Conservation (phyloP, 495 filamentous ascomycete species). For the Talaromyces liani region DNA sequence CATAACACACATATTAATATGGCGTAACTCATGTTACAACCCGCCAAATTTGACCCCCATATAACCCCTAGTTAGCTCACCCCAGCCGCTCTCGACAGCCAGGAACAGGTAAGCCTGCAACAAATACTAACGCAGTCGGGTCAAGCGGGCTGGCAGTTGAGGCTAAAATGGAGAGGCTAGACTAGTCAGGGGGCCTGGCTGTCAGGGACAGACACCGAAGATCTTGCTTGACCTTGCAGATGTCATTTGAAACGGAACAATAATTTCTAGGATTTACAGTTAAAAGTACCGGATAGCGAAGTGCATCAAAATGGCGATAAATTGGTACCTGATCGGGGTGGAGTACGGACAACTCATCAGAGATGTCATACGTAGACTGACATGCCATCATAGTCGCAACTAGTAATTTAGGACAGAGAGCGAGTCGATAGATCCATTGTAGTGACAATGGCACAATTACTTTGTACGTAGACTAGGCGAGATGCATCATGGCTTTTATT, state of each 20-base stretch:
- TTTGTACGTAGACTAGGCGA: too few relatives aligned
- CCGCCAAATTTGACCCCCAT: too few relatives aligned
- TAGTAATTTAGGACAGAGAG: neutral
- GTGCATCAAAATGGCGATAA: neutral
- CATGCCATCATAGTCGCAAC: neutral
- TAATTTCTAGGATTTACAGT: neutral
- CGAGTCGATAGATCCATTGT: neutral
- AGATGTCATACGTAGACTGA: neutral
- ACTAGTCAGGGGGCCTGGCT: neutral
- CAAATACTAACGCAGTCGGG: constrained; percentile 3
- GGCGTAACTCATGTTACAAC: too few relatives aligned
- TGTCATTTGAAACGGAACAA: neutral
- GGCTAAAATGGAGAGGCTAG: neutral
- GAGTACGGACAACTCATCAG: neutral
- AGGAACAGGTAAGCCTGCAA: constrained; percentile 2
- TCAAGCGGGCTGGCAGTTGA: constrained; percentile 4
- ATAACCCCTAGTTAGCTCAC: neutral
- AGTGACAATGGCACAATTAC: neutral
- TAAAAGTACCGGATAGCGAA: neutral
- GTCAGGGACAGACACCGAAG: neutral
- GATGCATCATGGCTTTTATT: neutral
- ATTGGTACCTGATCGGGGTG: neutral
- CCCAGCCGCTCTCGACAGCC: neutral
- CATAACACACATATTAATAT: too few relatives aligned
- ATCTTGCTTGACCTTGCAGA: neutral